phyloP scores from a whole-genome alignment of 805 yeast genomes.

The Pichia nakasei region DNA sequence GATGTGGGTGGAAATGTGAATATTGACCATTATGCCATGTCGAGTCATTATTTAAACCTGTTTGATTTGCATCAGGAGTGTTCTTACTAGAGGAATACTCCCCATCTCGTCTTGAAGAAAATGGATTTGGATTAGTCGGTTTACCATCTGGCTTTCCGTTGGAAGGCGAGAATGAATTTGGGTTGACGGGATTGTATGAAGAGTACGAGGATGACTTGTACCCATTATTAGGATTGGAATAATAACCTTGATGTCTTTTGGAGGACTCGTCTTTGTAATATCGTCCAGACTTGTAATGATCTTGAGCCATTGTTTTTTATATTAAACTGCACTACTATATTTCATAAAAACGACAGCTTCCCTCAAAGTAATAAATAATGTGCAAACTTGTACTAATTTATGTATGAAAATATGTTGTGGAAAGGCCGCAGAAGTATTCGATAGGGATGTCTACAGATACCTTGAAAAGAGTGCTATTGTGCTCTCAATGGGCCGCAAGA shows the following conservation, averaged over 20 bases:
- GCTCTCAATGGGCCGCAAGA: no score
- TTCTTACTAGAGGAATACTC: no score
- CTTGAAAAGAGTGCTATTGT: no score
- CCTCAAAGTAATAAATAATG: no score
- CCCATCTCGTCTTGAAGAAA: conserved; percentile 9
- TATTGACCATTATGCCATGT: background rate
- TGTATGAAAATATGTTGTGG: no score
- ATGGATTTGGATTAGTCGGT: background rate
- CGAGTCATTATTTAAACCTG: background rate
- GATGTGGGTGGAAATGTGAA: background rate
- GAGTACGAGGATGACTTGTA: conserved; percentile 7
- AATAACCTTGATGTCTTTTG: conserved; percentile 19
- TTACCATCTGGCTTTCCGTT: background rate
- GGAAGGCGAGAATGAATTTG: conserved; percentile 22
- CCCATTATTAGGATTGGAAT: conserved; percentile 10
- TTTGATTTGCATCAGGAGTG: background rate
- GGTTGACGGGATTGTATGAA: conserved; percentile 10
- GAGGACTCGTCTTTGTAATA: conserved; percentile 19
- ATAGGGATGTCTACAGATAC: no score
- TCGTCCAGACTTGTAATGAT: conserved; percentile 11
- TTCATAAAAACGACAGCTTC: no score
- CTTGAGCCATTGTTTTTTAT: conserved; percentile 5
- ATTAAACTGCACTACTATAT: background rate
- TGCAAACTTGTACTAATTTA: no score
- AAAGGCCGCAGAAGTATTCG: no score